A percentile compares a stretch with the other conserved stretches of the same genome.
These are phyloP conservation scores for Salix dunnii DNA, from an alignment of 345 rosid genomes.

Conservation along the genomic window DNA sequence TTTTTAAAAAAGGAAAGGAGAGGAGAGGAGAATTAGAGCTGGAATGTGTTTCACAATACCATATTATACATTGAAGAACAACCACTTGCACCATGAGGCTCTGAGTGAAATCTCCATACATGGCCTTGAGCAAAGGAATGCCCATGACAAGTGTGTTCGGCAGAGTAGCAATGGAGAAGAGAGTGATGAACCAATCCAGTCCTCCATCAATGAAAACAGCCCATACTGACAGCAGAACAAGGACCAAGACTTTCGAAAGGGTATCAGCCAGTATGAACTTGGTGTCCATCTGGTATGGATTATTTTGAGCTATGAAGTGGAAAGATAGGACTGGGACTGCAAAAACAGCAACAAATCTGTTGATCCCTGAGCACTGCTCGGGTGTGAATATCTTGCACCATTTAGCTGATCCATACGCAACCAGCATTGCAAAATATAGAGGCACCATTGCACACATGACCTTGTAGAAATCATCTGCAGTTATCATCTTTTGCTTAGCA, in stretches of 20 bases:
- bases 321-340: conserved; percentile 51
- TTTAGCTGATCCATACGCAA: conserved; percentile 51
- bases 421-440: conserved; percentile 34
- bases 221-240: conserved; percentile 29
- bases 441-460: conserved; percentile 57
- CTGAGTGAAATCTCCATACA: conserved; percentile 51
- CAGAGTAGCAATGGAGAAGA: conserved; percentile 44
- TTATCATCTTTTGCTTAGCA: conserved; percentile 32
- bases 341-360: conserved; percentile 45
- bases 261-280: conserved; percentile 48
- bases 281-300: conserved; percentile 50
- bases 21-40: background rate
- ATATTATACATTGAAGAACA: conserved; percentile 49
- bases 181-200: conserved; percentile 51
- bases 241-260: conserved; percentile 34
- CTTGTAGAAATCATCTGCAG: conserved; percentile 40
- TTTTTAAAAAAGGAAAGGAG: background rate
- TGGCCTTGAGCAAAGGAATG: conserved; percentile 50
- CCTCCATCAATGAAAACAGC: conserved; percentile 29
- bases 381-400: conserved; percentile 56
- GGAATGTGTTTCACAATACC: conserved; percentile 20
- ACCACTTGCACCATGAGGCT: conserved; percentile 54
- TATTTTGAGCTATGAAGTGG: conserved; percentile 48
- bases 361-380: conserved; percentile 50
- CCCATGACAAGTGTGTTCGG: conserved; percentile 63